phyloP scores from a whole-genome alignment of 2,329 filamentous ascomycete genomes.

The Acarospora socialis region DNA sequence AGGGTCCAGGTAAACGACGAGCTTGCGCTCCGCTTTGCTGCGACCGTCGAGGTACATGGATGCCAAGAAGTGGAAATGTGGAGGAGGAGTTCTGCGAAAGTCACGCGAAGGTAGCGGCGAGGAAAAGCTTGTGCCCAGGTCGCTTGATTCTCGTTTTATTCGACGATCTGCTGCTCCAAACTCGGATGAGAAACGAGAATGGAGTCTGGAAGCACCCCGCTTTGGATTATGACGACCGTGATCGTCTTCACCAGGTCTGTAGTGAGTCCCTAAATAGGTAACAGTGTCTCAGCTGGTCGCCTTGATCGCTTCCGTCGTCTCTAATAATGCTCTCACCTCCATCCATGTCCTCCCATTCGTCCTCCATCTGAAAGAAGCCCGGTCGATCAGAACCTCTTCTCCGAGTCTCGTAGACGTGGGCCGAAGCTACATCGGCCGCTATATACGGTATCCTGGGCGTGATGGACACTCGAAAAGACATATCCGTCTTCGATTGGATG shows the following conservation, averaged over 20 bases:
- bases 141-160: constrained; percentile 1
- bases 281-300: too few species aligned
- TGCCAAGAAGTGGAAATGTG: constrained; percentile 12
- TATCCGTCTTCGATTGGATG: constrained; percentile 11
- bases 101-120: not conserved
- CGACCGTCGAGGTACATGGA: constrained; percentile 14
- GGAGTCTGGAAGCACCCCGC: too few species aligned
- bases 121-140: not conserved
- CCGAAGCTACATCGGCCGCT: not conserved
- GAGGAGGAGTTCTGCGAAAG: not conserved
- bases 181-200: too few species aligned
- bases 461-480: constrained; percentile 8
- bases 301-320: too few species aligned
- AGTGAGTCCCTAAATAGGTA: too few species aligned
- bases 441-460: constrained; percentile 9
- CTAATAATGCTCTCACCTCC: not conserved
- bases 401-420: not conserved
- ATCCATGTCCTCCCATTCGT: constrained; percentile 1
- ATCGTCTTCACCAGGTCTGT: too few species aligned
- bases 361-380: not conserved
- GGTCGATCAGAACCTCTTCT: not conserved
- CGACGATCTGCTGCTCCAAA: too few species aligned
- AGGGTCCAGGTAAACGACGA: constrained; percentile 14
- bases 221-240: too few species aligned
- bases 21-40: constrained; percentile 10